Evolutionary conservation across 176 grass and related monocot species (phyloP).

Genomic region (Lolium perenne): DNA sequence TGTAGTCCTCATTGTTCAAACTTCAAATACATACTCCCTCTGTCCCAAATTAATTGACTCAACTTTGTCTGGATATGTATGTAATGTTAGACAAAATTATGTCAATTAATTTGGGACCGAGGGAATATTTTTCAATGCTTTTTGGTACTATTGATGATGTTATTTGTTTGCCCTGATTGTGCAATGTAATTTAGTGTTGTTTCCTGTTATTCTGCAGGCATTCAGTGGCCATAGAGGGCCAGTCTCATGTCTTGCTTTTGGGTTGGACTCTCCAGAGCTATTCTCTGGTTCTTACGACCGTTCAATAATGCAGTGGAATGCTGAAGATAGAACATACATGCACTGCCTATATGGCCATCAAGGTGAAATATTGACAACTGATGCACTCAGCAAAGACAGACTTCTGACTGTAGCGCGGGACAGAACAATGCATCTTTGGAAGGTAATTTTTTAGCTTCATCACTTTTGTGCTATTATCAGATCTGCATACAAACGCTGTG

Average conservation of each 20-base stretch:
- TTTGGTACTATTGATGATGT: background rate
- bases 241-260: constrained; percentile 69
- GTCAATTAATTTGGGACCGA: too few relatives aligned
- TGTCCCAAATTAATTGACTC: too few relatives aligned
- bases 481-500: background rate
- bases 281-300: constrained; percentile 81
- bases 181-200: background rate
- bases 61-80: too few relatives aligned
- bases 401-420: constrained; percentile 72
- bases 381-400: constrained; percentile 67
- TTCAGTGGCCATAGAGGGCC: constrained; percentile 77
- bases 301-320: constrained; percentile 81
- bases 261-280: constrained; percentile 62
- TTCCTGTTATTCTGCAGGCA: constrained; percentile 53
- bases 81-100: too few relatives aligned
- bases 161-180: background rate
- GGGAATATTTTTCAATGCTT: too few relatives aligned
- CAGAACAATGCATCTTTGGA: constrained; percentile 79
- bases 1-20: too few relatives aligned
- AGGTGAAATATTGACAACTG: constrained; percentile 68
- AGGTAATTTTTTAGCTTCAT: constrained; percentile 43
- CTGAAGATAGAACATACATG: constrained; percentile 75
- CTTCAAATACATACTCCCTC: too few relatives aligned
- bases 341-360: constrained; percentile 80
- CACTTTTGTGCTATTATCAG: background rate